Evolutionary conservation across 2,329 filamentous ascomycete genomes (phyloP).

Genomic region (Phaeosphaeria sp.): DNA sequence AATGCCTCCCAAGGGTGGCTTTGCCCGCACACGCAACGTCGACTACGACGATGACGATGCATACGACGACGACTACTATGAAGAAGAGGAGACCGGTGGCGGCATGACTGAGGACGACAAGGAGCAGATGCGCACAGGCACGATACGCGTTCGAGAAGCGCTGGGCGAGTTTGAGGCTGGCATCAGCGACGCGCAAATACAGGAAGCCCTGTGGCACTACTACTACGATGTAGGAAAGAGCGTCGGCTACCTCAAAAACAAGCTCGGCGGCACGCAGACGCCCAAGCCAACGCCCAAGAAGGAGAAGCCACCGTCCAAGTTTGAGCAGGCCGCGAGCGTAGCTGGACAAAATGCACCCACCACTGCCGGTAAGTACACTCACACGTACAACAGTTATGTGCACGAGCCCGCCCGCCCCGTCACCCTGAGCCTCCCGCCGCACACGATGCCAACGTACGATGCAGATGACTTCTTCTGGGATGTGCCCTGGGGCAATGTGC

Average conservation of each 20-base stretch:
- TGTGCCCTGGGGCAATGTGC: constrained; percentile 83
- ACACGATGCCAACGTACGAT: constrained; percentile 25
- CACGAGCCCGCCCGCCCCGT: constrained; percentile 21
- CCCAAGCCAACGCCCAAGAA: constrained; percentile 45
- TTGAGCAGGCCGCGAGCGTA: constrained; percentile 53
- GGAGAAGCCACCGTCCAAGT: constrained; percentile 51
- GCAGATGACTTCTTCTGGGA: constrained; percentile 75
- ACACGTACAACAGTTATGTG: constrained; percentile 17
- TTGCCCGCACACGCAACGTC: constrained; percentile 55
- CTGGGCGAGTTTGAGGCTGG: constrained; percentile 68
- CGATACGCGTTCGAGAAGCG: constrained; percentile 68
- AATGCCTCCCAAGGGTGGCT: constrained; percentile 47
- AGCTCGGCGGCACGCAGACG: constrained; percentile 18
- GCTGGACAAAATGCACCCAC: constrained; percentile 49
- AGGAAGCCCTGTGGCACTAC: constrained; percentile 93
- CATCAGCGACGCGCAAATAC: constrained; percentile 74
- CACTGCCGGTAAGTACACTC: constrained; percentile 55
- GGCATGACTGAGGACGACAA: constrained; percentile 40
- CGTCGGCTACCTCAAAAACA: constrained; percentile 78
- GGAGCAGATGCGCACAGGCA: constrained; percentile 69
- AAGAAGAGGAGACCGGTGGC: constrained; percentile 29
- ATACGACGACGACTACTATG: constrained; percentile 55
- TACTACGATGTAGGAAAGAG: constrained; percentile 92
- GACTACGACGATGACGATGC: constrained; percentile 60
- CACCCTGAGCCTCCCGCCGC: constrained; percentile 42